phyloP scores from a whole-genome alignment of 768 basidiomycete species.

The Guyanaporus albipodus region DNA sequence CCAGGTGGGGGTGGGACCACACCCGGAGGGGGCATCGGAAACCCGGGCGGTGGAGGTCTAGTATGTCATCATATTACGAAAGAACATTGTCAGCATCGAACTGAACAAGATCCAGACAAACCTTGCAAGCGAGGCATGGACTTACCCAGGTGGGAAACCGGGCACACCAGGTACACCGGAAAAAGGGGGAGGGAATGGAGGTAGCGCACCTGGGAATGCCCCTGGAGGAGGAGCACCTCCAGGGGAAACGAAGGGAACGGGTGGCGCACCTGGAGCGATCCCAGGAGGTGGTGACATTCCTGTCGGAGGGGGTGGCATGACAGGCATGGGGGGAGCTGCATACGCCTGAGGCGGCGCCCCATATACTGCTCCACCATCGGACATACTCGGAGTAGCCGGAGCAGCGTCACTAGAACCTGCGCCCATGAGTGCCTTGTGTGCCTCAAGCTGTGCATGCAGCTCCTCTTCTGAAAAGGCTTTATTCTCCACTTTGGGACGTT shows the following conservation, averaged over 20 bases:
- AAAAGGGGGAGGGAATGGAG: constrained; percentile 38
- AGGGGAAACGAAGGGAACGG: constrained; percentile 36
- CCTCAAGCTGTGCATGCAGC: constrained; percentile 76
- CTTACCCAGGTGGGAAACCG: constrained; percentile 57
- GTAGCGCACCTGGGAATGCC: constrained; percentile 36
- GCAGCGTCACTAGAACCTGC: constrained; percentile 37
- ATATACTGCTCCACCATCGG: constrained; percentile 53
- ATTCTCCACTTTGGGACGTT: constrained; percentile 80
- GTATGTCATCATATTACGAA: constrained; percentile 10
- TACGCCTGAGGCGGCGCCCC: constrained; percentile 75
- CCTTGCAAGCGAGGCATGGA: constrained; percentile 15
- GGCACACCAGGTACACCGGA: constrained; percentile 44
- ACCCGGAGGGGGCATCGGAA: constrained; percentile 47
- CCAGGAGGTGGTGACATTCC: constrained; percentile 38
- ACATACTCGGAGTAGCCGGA: constrained; percentile 35
- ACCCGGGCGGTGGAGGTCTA: constrained; percentile 53
- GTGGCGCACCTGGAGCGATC: constrained; percentile 42
- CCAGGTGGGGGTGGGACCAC: constrained; percentile 32
- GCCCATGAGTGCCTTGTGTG: constrained; percentile 92
- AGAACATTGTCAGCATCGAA: constrained; percentile 20
- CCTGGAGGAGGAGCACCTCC: constrained; percentile 37
- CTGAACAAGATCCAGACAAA: constrained; percentile 13
- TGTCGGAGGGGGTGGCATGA: constrained; percentile 22
- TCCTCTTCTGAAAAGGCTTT: constrained; percentile 77
- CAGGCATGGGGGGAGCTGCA: constrained; percentile 38